A percentile compares a stretch with the other conserved stretches of the same genome.
Conservation (phyloP, 768 basidiomycete species). For the Leccinum barrowsii region DNA sequence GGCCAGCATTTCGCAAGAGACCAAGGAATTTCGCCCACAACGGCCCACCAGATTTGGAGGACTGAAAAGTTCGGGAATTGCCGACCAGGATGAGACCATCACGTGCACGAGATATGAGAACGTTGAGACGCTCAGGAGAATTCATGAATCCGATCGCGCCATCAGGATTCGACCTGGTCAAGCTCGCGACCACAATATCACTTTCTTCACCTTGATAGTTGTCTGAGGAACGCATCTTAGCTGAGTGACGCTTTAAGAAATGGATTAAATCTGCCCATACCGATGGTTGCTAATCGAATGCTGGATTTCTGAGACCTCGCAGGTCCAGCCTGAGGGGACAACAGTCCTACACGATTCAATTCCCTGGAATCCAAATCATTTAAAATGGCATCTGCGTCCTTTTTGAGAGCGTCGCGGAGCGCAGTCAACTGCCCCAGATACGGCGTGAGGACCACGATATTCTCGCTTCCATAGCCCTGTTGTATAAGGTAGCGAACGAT, state of each 20-base stretch:
- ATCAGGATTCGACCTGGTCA: slow-evolving; percentile 56
- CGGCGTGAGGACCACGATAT: slow-evolving; percentile 64
- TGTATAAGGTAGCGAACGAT: slow-evolving; percentile 63
- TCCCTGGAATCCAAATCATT: slow-evolving; percentile 62
- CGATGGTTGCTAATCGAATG: slow-evolving; percentile 63
- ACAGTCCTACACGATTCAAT: slow-evolving; percentile 52
- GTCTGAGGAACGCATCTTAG: slow-evolving; percentile 35
- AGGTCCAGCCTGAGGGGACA: slow-evolving; percentile 35
- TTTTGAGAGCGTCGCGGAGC: slow-evolving; percentile 44
- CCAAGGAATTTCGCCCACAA: slow-evolving; percentile 51
- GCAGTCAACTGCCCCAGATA: slow-evolving; percentile 62
- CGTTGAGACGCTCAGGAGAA: slow-evolving; percentile 66
- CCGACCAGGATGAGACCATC: slow-evolving; percentile 65
- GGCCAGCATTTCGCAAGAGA: slow-evolving; percentile 37
- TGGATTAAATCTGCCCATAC: slow-evolving; percentile 29
- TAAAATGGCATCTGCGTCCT: slow-evolving; percentile 53
- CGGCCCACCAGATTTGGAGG: slow-evolving; percentile 46
- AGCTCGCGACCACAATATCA: slow-evolving; percentile 58
- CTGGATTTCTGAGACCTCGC: slow-evolving; percentile 38
- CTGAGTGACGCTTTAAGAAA: background rate
- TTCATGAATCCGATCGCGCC: slow-evolving; percentile 71
- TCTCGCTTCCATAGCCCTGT: slow-evolving; percentile 61
- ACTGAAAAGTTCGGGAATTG: slow-evolving; percentile 54
- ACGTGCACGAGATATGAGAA: slow-evolving; percentile 66
- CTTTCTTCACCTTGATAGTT: slow-evolving; percentile 79